These are phyloP conservation scores for Backusella macrospora DNA, from an alignment of 192 early-diverging fungal genomes.

Conservation along the genomic window DNA sequence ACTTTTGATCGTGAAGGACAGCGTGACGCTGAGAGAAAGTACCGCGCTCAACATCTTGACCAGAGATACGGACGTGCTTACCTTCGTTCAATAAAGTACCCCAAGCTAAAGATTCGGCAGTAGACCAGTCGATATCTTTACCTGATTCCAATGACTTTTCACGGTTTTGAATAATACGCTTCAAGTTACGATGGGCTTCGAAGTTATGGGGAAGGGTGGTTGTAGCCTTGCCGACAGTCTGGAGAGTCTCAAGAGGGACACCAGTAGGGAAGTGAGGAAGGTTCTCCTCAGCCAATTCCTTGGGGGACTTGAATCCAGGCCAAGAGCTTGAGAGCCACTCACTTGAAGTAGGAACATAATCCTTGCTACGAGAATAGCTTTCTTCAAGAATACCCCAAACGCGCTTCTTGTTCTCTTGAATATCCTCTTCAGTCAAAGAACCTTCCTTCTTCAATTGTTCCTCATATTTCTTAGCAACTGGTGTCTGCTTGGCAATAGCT, in stretches of 20 bases:
- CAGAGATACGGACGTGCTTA: slow-evolving; percentile 90
- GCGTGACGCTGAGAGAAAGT: slow-evolving; percentile 99
- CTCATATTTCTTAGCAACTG: slow-evolving; percentile 86
- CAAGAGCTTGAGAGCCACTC: slow-evolving; percentile 97
- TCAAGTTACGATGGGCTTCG: slow-evolving; percentile 84
- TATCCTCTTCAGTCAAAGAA: slow-evolving; percentile 80
- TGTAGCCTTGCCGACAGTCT: slow-evolving; percentile 83
- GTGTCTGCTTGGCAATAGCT: slow-evolving; percentile 81
- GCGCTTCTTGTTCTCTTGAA: slow-evolving; percentile 87
- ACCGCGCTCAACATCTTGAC: slow-evolving; percentile 98
- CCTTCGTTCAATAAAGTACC: slow-evolving; percentile 90
- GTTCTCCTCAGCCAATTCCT: slow-evolving; percentile 71
- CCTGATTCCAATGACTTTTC: slow-evolving; percentile 80
- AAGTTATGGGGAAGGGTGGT: slow-evolving; percentile 84
- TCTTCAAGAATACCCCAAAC: slow-evolving; percentile 93
- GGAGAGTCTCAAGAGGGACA: slow-evolving; percentile 73
- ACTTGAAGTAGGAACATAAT: slow-evolving; percentile 84
- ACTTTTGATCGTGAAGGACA: slow-evolving; percentile 93
- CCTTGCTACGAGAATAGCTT: slow-evolving; percentile 86
- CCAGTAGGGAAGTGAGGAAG: slow-evolving; percentile 73
- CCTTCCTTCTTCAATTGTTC: slow-evolving; percentile 84
- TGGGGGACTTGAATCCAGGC: slow-evolving; percentile 83
- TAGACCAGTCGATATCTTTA: slow-evolving; percentile 92
- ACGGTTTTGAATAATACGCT: slow-evolving; percentile 81
- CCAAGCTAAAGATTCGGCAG: slow-evolving; percentile 92